Conservation (phyloP, 495 filamentous ascomycete genomes). For the Podospora sp. region DNA sequence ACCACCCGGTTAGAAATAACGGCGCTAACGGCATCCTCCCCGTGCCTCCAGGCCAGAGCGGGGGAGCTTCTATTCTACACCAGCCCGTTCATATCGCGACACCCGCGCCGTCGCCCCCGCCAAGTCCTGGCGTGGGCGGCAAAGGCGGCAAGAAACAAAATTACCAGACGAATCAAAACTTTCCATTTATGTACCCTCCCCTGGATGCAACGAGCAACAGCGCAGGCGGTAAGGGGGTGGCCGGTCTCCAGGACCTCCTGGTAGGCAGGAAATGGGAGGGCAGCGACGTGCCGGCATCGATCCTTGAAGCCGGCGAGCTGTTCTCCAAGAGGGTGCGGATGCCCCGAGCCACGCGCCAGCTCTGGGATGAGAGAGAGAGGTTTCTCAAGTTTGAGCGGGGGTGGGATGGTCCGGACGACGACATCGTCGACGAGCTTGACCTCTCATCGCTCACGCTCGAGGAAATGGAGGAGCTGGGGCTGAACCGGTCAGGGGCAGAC, state of each 20-base stretch:
- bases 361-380: conserved; percentile 90
- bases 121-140: conserved; percentile 84
- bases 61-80: conserved; percentile 82
- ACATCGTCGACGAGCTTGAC: conserved; percentile 54
- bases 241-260: conserved; percentile 71
- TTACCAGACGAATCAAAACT: conserved; percentile 98
- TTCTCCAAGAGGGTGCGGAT: conserved; percentile 88
- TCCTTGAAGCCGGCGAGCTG: conserved; percentile 91
- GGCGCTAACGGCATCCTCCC: conserved; percentile 52
- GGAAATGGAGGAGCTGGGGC: conserved; percentile 45
- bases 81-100: conserved; percentile 98
- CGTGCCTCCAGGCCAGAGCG: conserved; percentile 50
- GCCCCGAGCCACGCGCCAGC: conserved; percentile 84
- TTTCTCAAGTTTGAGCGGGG: conserved; percentile 91
- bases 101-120: conserved; percentile 94
- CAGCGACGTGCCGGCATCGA: conserved; percentile 86
- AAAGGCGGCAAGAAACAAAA: conserved; percentile 98
- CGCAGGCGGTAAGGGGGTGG: conserved; percentile 82
- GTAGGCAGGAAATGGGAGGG: conserved; percentile 86
- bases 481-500: conserved; percentile 35
- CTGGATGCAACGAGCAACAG: conserved; percentile 79
- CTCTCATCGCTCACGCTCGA: conserved; percentile 53
- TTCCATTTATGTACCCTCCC: conserved; percentile 96
- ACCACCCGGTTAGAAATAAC: conserved; percentile 61
- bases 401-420: conserved; percentile 63